Evolutionary conservation across 331 rosid species (phyloP).

Genomic region (Malus hybrid): DNA sequence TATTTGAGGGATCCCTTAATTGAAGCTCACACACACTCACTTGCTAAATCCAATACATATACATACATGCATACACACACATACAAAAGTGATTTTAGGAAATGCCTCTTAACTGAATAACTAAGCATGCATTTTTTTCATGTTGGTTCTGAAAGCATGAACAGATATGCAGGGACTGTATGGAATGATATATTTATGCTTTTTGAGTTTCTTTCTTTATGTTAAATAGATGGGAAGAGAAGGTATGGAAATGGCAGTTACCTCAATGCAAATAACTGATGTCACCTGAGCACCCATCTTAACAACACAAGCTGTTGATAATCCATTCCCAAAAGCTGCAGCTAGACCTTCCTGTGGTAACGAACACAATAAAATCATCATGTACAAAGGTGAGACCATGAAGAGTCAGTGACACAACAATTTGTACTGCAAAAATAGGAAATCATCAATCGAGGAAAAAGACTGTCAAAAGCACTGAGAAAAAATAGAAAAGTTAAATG

Average conservation of each 20-base stretch:
- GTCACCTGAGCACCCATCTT: conserved; percentile 93
- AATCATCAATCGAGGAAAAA: neutral
- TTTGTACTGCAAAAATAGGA: conserved; percentile 7
- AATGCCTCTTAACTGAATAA: neutral
- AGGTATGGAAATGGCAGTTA: conserved; percentile 25
- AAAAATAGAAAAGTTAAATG: neutral
- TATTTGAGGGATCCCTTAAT: neutral
- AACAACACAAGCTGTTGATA: conserved; percentile 89
- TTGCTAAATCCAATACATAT: too few relatives aligned
- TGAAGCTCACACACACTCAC: neutral
- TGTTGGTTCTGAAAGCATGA: neutral
- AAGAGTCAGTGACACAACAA: neutral
- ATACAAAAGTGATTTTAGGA: neutral
- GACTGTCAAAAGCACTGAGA: neutral
- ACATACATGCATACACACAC: neutral
- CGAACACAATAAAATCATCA: conserved; percentile 18
- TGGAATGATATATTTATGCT: neutral
- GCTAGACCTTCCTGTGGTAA: conserved; percentile 90
- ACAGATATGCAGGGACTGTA: neutral
- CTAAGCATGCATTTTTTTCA: neutral
- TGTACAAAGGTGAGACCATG: conserved; percentile 12
- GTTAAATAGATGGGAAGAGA: neutral
- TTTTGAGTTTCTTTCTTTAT: neutral
- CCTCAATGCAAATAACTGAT: conserved; percentile 91
- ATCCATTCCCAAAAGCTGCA: conserved; percentile 91